Percentiles rank a stretch among this genome's conserved stretches.
Evolutionary conservation across 768 basidiomycete species (phyloP).

Genomic region (Lactarius sp.): DNA sequence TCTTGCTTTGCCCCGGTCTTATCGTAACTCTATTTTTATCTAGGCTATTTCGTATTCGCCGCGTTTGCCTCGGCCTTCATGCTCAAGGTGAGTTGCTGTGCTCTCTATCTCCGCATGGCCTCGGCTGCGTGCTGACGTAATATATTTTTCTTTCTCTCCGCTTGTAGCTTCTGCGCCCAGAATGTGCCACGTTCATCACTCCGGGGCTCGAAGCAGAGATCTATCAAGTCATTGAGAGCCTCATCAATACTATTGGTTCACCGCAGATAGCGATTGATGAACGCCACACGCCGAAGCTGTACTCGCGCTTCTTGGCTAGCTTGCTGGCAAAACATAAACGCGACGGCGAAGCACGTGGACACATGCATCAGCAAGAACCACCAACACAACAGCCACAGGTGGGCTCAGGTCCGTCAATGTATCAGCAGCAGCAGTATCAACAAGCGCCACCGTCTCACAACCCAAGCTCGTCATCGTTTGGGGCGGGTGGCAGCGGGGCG

Average conservation of each 20-base stretch:
- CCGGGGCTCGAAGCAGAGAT: conserved; percentile 58
- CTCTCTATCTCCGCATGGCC: neutral
- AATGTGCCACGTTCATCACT: conserved; percentile 58
- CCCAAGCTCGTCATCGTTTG: neutral
- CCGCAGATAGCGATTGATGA: conserved; percentile 75
- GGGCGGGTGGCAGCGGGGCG: neutral
- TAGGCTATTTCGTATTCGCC: conserved; percentile 28
- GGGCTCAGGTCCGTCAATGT: conserved; percentile 1
- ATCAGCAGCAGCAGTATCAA: conserved; percentile 6
- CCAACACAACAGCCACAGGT: conserved; percentile 16
- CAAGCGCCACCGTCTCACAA: neutral
- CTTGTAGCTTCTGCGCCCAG: conserved; percentile 75
- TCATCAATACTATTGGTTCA: conserved; percentile 61
- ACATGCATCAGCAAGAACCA: conserved; percentile 16
- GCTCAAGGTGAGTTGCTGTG: conserved; percentile 51
- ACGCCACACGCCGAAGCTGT: conserved; percentile 74
- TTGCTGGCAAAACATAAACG: conserved; percentile 51
- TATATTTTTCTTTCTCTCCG: neutral
- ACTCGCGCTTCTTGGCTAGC: conserved; percentile 71
- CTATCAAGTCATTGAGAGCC: conserved; percentile 54
- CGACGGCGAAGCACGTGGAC: conserved; percentile 22
- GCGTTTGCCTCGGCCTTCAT: conserved; percentile 68
- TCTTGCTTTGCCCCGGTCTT: neutral
- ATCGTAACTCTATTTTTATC: neutral
- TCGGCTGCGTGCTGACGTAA: neutral